A percentile compares a stretch with the other conserved stretches of the same genome.
Conservation (phyloP, 2,329 filamentous ascomycete species). For the Amylocarpus encephaloides region DNA sequence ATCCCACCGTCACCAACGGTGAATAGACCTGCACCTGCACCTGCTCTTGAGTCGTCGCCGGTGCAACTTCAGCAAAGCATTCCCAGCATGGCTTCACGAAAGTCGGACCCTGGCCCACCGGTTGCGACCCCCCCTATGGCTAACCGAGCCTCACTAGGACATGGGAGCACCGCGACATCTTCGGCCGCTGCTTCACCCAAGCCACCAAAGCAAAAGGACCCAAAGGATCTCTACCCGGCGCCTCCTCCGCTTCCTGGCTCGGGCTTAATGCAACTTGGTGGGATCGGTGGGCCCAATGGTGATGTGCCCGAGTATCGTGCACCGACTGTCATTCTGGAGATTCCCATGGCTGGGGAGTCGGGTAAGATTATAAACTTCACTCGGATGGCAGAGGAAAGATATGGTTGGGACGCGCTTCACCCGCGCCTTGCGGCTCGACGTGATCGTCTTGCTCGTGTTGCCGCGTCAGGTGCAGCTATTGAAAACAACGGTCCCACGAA, state of each 20-base stretch:
- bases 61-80: conserved; percentile 21
- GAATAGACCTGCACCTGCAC: conserved; percentile 23
- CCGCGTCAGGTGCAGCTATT: conserved; percentile 77
- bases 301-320: conserved; percentile 52
- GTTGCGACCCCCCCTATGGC: conserved; percentile 18
- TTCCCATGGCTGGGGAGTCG: conserved; percentile 71
- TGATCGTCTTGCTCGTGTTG: conserved; percentile 80
- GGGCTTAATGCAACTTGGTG: conserved; percentile 54
- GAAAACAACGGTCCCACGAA: conserved; percentile 66
- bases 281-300: conserved; percentile 40
- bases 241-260: conserved; percentile 55
- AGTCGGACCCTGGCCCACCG: conserved; percentile 8
- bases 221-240: conserved; percentile 27
- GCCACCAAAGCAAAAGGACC: conserved; percentile 46
- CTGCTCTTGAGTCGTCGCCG: conserved; percentile 9
- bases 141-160: conserved; percentile 36
- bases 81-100: conserved; percentile 11
- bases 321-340: conserved; percentile 77
- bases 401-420: conserved; percentile 90
- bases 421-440: conserved; percentile 84
- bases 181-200: conserved; percentile 51
- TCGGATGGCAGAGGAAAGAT: conserved; percentile 84
- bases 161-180: conserved; percentile 42
- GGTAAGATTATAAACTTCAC: conserved; percentile 96
- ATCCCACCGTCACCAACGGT: conserved; percentile 28